Percentiles rank a stretch among this genome's conserved stretches.
phyloP scores from a whole-genome alignment of 2,329 filamentous ascomycete species.

The Thermothelomyces thermophilus region DNA sequence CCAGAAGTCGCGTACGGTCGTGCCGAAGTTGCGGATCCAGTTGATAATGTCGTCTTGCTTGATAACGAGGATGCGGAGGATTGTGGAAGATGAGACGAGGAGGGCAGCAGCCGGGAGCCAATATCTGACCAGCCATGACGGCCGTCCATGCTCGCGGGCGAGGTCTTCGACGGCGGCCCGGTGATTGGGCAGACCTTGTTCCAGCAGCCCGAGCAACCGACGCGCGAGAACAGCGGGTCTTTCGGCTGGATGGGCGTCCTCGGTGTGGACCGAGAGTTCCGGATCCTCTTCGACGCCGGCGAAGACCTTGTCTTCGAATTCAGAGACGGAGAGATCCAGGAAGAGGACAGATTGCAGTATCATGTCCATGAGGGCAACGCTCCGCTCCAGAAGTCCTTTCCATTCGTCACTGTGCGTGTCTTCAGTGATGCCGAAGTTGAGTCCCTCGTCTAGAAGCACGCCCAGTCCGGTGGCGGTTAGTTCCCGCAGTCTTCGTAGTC shows the following conservation, averaged over 20 bases:
- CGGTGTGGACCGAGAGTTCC: conserved; percentile 47
- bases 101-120: conserved; percentile 73
- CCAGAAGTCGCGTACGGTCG: conserved; percentile 84
- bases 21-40: conserved; percentile 74
- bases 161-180: conserved; percentile 47
- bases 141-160: conserved; percentile 63
- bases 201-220: conserved; percentile 63
- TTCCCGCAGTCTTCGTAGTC: conserved; percentile 65
- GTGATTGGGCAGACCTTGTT: conserved; percentile 62
- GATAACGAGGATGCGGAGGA: conserved; percentile 72
- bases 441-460: conserved; percentile 77
- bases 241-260: conserved; percentile 38
- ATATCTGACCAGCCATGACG: conserved; percentile 69
- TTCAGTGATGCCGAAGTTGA: conserved; percentile 57
- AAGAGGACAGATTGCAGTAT: conserved; percentile 66
- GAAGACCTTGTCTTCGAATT: conserved; percentile 62
- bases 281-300: conserved; percentile 53
- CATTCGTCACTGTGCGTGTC: conserved; percentile 39
- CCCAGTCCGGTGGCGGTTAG: conserved; percentile 83
- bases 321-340: conserved; percentile 53
- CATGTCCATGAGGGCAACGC: conserved; percentile 78
- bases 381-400: conserved; percentile 71
- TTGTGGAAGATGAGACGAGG: conserved; percentile 75
- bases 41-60: conserved; percentile 67
- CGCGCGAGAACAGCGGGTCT: conserved; percentile 57